Base-by-base conservation (phyloP, 2,329 filamentous ascomycete genomes). In the Pseudocercospora crystallina region DNA sequence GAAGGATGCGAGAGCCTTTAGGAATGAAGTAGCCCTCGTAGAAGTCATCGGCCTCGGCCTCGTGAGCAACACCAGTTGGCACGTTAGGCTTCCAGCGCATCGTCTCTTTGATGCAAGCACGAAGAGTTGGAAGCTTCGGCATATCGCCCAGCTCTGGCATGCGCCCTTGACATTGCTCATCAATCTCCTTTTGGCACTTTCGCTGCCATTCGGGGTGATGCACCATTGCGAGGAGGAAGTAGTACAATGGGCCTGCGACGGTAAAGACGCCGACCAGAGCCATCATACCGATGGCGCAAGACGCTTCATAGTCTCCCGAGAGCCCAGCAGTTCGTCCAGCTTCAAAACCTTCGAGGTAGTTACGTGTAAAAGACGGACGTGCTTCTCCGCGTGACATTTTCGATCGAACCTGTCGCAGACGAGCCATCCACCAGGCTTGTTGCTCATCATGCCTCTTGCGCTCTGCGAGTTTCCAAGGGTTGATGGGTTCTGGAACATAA, bases 381-480 rank as follows among this genome's bases (percentile, higher is more conserved):
- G 73, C 69, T 40, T 68, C 53, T n/a, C 72, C 72, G 11, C 57
- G 66, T 2, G 63, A 63, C 69, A 76, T 75, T 47, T 73, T 71
- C 29, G 60, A 61, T 12, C 61, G 59, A 5, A 71, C 71, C 4
- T 60, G 65, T 1, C 68, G 37, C 0, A 79, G 64, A n/a, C 71
- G 69, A 5, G 75, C 66, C 75, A 79, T 76, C 73, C 76, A 81
- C 73, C 77, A 80, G 0, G 64, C 71, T 53, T 79, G 73, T 53
- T 81, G 77, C 33, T 75, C 72, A 38, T 80, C 78, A 56, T 80
- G 77, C 14, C 78, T 72, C 61, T 77, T 78, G 35, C 69, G 71
- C 61, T 81, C 78, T 5, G 75, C 74, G 11, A 67, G 68, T 63
- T 80, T 80, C 78, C 78, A 81, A 0, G 78, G 78, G 56, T 80